A percentile compares a stretch with the other conserved stretches of the same genome.
phyloP scores from a whole-genome alignment of 495 filamentous ascomycete species.

The Tetracladium setigerum region DNA sequence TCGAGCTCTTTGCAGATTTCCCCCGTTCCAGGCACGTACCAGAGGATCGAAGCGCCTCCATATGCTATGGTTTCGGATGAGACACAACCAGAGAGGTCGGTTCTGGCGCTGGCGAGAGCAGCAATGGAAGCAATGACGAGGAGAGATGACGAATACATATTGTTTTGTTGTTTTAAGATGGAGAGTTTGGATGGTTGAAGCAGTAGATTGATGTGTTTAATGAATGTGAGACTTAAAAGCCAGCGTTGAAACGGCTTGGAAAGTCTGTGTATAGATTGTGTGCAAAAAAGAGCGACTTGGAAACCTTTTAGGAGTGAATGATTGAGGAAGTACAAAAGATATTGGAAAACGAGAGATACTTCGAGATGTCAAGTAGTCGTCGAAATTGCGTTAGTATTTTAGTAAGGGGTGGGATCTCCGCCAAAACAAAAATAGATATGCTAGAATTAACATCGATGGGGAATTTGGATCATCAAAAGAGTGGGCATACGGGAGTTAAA shows the following conservation, averaged over 20 bases:
- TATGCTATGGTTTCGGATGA: conserved; percentile 20
- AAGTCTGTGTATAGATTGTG: no score
- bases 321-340: background rate
- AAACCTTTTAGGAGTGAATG: background rate
- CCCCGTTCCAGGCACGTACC: conserved; percentile 47
- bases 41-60: conserved; percentile 22
- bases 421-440: no score
- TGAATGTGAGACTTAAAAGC: no score
- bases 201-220: no score
- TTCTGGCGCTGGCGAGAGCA: conserved; percentile 31
- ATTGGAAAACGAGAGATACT: background rate
- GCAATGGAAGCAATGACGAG: conserved; percentile 15
- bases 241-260: no score
- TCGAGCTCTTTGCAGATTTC: conserved; percentile 54
- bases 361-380: no score
- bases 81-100: conserved; percentile 39
- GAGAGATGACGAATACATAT: background rate
- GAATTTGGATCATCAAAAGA: no score
- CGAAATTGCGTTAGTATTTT: no score
- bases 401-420: no score
- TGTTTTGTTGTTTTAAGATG: background rate
- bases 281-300: background rate
- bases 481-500: no score
- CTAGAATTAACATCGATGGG: no score
- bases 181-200: background rate